Conservation (phyloP, 306 rosid genomes). For the Senna tora region DNA sequence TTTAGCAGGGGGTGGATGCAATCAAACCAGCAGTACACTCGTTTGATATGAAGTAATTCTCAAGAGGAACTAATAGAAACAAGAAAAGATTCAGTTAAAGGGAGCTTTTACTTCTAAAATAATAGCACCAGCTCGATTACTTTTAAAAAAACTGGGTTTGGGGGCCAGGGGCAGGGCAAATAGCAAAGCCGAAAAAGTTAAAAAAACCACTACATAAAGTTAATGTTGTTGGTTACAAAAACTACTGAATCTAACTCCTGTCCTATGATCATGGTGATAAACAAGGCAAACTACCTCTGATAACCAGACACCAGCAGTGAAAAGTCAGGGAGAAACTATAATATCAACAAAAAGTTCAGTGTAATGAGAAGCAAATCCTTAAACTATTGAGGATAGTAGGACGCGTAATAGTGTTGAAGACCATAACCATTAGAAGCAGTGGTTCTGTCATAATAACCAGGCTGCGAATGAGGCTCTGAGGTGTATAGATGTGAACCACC, state of each 20-base stretch:
- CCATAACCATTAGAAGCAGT: conserved; percentile 63
- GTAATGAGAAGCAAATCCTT: conserved; percentile 25
- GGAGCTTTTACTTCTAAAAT: conserved; percentile 10
- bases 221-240: too few species aligned
- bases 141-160: neutral
- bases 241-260: conserved; percentile 39
- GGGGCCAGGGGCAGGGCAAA: neutral
- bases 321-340: conserved; percentile 37
- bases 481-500: conserved; percentile 54
- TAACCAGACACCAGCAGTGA: conserved; percentile 34
- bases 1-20: too few species aligned
- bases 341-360: conserved; percentile 44
- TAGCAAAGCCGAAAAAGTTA: conserved; percentile 10
- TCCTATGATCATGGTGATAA: conserved; percentile 37
- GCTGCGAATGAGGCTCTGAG: conserved; percentile 47
- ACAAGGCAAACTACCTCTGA: conserved; percentile 35
- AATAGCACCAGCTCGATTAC: neutral
- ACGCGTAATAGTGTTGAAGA: conserved; percentile 50
- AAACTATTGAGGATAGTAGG: conserved; percentile 67
- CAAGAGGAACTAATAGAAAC: neutral
- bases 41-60: conserved; percentile 7
- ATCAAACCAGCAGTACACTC: neutral
- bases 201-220: conserved; percentile 26
- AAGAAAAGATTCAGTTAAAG: neutral
- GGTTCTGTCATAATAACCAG: conserved; percentile 52